These are phyloP conservation scores for Yamadazyma songkhlaensis DNA, from an alignment of 1,139 yeast species.

Conservation along the genomic window DNA sequence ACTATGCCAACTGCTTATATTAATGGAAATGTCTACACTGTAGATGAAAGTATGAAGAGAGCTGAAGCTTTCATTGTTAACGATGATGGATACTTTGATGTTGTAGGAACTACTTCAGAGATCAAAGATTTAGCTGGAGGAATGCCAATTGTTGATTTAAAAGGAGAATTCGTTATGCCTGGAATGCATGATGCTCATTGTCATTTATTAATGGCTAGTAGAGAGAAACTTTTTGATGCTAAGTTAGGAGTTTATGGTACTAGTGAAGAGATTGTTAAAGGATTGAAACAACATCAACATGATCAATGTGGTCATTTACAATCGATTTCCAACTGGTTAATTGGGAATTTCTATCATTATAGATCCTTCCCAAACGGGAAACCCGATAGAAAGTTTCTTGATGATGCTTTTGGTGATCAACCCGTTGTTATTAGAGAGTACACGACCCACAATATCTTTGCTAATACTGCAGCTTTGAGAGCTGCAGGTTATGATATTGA, in stretches of 20 bases:
- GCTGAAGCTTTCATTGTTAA: constrained; percentile 19
- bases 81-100: constrained; percentile 17
- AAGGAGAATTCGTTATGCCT: constrained; percentile 21
- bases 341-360: constrained; percentile 21
- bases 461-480: constrained; percentile 21
- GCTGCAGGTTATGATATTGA: constrained; percentile 22
- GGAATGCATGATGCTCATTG: constrained; percentile 24
- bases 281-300: constrained; percentile 10
- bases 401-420: constrained; percentile 22
- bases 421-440: constrained; percentile 22
- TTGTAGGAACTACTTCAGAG: constrained; percentile 16
- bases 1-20: constrained; percentile 18
- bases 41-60: constrained; percentile 10
- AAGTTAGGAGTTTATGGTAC: constrained; percentile 11
- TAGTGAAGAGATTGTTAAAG: constrained; percentile 13
- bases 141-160: constrained; percentile 14
- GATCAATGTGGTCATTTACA: constrained; percentile 12
- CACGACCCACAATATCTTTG: constrained; percentile 20
- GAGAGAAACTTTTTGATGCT: constrained; percentile 15
- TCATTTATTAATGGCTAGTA: constrained; percentile 15
- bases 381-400: constrained; percentile 20
- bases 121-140: constrained; percentile 11
- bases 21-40: constrained; percentile 18
- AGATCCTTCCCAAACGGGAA: constrained; percentile 18
- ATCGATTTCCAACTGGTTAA: constrained; percentile 18